These are phyloP conservation scores for Scenedesmus sp. DNA, from an alignment of 163 green algal species.

Conservation along the genomic window DNA sequence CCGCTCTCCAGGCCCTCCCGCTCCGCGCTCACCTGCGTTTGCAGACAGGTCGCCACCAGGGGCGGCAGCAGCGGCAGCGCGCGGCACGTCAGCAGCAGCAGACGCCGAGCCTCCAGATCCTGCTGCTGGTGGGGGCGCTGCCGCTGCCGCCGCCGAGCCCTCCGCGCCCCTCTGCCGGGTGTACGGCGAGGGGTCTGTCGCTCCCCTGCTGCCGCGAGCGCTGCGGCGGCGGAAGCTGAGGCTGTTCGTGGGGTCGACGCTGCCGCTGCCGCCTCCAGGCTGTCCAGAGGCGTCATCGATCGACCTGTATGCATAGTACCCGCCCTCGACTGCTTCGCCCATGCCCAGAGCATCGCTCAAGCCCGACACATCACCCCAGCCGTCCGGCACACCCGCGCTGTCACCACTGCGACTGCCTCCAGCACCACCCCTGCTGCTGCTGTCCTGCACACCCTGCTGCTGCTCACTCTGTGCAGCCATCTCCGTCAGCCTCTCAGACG, in stretches of 20 bases:
- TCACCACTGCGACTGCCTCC: neutral
- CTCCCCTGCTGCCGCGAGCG: neutral
- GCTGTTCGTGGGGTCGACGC: too few relatives aligned
- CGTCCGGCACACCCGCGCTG: neutral
- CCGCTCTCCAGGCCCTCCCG: neutral
- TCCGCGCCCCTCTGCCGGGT: neutral
- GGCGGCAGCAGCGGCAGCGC: neutral
- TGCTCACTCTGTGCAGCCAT: neutral
- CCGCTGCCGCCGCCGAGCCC: neutral
- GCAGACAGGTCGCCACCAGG: neutral
- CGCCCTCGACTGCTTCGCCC: neutral
- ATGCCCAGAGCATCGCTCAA: neutral
- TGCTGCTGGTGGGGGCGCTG: neutral
- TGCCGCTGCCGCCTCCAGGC: too few relatives aligned
- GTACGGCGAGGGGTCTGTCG: neutral
- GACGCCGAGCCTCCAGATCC: neutral
- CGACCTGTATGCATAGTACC: constrained; percentile 29
- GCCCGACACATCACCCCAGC: neutral
- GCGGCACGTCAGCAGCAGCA: neutral
- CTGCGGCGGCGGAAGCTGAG: neutral
- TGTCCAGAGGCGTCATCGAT: neutral
- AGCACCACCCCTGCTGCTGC: too few relatives aligned
- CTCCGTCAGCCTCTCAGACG: neutral
- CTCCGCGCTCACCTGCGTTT: neutral
- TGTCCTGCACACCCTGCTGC: too few relatives aligned